Base-by-base conservation (phyloP, 2,329 filamentous ascomycete species). In the Aspergillus ochraceoroseus region DNA sequence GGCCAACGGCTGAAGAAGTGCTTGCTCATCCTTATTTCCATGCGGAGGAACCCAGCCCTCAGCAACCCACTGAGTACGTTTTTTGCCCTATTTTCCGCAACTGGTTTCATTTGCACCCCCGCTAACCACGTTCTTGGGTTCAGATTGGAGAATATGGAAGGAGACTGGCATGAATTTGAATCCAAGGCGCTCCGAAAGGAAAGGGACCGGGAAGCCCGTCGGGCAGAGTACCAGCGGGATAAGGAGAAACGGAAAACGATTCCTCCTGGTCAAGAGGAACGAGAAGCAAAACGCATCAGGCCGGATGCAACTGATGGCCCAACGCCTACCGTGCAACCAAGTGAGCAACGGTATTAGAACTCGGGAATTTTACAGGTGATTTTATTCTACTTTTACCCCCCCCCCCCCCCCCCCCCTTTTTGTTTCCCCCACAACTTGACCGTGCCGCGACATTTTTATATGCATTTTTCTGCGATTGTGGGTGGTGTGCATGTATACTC, bases 131-230 rank as follows among this genome's bases (percentile, higher is more conserved):
- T 14, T 41, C 5, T n/a, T n/a, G n/a, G n/a, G n/a, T n/a, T n/a
- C 48, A 86, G 85, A 57, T 76, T 98, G 34, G 80, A 83, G 44
- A 72, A 82, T 33, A 75, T 98, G 19, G 80, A 92, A 54, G 92
- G 92, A 14, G 92, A 98, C 56, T 98, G 92, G 92, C 92, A 98
- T 61, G 92, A 98, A 62, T 95, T 96, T 57, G 92, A 98, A 68
- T 94, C 87, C 41, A 98, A 98, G 68, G 89, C 88, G 11, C 73
- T 95, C 17, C 77, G 92, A 20, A 92, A 92, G 53, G 89, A 95
- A 63, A 90, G 88, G 41, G 78, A 82, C 45, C 73, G 75, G 47
- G 77, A 80, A 54, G 71, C 70, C 12, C 64, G 75, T 38, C 66
- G 68, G 31, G 66, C 58, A 41, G 67, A 70, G 44, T 59, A 67